Evolutionary conservation across 305 asterid genomes (phyloP), one percentile per base, ranked within the genome.

Genomic region (Plantago coronopus): DNA sequence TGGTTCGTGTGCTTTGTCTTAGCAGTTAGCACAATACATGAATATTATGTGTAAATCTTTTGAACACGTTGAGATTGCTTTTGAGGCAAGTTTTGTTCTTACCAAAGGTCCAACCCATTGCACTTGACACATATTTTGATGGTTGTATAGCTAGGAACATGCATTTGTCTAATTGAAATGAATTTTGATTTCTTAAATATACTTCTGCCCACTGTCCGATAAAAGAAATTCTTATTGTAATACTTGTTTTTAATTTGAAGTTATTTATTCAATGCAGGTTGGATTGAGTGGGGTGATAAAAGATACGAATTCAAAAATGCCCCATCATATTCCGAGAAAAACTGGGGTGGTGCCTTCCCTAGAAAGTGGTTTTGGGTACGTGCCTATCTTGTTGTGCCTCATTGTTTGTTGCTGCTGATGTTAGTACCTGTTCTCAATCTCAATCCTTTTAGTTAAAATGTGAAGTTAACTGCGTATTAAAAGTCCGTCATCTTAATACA

Each of bases 251-350:
- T 8, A 21, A 21, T 23, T 23, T 53, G 1, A 34, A 3, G 40
- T 34, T 4, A 6, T 67, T 59, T 54, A 74, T 58, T 67, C 62
- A 31, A 58, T 75, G 67, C 86, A 93, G 99, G 99, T 61, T 93
- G 99, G 99, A 93, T 93, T 67, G 97, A 93, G 78, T 93, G 99
- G 97, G 99, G 71, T 67, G 97, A 82, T 53, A 80, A 82, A 72
- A 78, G 88, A 57, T 93, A 70, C 40, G 95, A 93, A 76, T 93
- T 93, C 72, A 79, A 87, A 74, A 66, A 89, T 77, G 97, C 99
- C 66, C 99, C 97, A 59, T 93, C 99, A 50, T 93, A 93, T 79
- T 87, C 87, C 16, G 99, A 93, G 66, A 93, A 93, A 81, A 93
- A 93, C 66, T 93, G 99, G 97, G 99, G 96, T 50, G 90, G 75